Evolutionary conservation across 2,329 filamentous ascomycete species (phyloP), one percentile per base, ranked within the genome.

Genomic region (Colletotrichum caudatum): DNA sequence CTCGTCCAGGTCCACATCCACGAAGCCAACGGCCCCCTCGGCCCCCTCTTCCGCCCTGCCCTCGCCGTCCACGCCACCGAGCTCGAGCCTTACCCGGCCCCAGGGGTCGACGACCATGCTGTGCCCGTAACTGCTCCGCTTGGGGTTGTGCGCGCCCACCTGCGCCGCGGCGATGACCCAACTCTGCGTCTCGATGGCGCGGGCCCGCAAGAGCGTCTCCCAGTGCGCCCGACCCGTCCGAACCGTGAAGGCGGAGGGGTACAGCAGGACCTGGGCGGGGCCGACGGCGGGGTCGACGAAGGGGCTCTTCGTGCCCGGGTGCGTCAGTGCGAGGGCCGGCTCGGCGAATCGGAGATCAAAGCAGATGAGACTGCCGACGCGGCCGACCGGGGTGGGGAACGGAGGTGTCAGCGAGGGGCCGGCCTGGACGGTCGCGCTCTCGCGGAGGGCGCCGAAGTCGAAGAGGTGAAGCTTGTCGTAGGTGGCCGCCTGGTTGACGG

Each of bases 391-490:
- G 0, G 91, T 93, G n/a, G 89, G 83, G 77, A 96, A 94, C 0
- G 94, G 94, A 3, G 89, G 80, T 1, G 90, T 83, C 51, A 97
- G 89, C 2, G 81, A 75, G 37, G 81, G 80, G 0, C 94, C 94
- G 5, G 88, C 87, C 77, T 95, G 91, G 0, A 94, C 93, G 57
- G 87, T 92, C 35, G 80, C 79, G 64, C 82, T 85, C 77, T 88
- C 87, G 70, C 80, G 82, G 26, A 88, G 83, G 12, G 77, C 75
- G 18, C 83, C 86, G 75, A 88, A 88, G 81, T 98, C 94, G 81
- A 98, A 98, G 18, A 98, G 87, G 80, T 98, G 95, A 41, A 97
- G 83, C 81, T 98, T 98, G 80, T 97, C 92, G 82, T 98, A 98
- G 26, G 81, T 80, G 1, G 78, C 79, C 7, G 80, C 74, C 2